Conservation (phyloP, 2,329 filamentous ascomycete genomes). For the Amauroascus niger region DNA sequence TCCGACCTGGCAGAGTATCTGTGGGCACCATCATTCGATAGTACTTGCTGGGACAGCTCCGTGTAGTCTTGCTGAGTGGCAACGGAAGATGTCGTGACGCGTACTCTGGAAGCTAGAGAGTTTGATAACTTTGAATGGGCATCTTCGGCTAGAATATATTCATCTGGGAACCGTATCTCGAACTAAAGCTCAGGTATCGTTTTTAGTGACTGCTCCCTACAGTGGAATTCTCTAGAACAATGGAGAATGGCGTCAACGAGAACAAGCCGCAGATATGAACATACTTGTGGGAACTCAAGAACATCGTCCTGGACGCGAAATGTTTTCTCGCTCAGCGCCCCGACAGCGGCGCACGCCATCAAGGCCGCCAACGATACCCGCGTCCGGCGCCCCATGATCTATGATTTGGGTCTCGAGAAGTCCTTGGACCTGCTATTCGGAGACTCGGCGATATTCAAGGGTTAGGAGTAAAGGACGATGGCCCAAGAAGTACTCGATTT, state of each 20-base stretch:
- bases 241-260: no score
- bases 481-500: neutral
- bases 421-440: neutral
- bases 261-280: neutral
- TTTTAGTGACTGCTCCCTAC: no score
- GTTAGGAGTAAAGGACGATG: neutral
- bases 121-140: slow-evolving; percentile 50
- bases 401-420: neutral
- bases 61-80: slow-evolving; percentile 12
- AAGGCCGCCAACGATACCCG: slow-evolving; percentile 21
- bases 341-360: slow-evolving; percentile 26
- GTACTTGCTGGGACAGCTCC: slow-evolving; percentile 17
- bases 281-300: slow-evolving; percentile 74
- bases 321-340: slow-evolving; percentile 45
- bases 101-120: slow-evolving; percentile 19
- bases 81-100: slow-evolving; percentile 14
- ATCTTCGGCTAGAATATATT: slow-evolving; percentile 60
- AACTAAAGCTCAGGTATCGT: slow-evolving; percentile 54
- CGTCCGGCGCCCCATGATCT: slow-evolving; percentile 11
- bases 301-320: slow-evolving; percentile 88
- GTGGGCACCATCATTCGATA: slow-evolving; percentile 34
- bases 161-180: slow-evolving; percentile 64
- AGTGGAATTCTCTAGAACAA: no score
- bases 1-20: slow-evolving; percentile 52
- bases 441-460: neutral